phyloP scores from a whole-genome alignment of 805 yeast genomes.

The Hanseniaspora nectarophila region DNA sequence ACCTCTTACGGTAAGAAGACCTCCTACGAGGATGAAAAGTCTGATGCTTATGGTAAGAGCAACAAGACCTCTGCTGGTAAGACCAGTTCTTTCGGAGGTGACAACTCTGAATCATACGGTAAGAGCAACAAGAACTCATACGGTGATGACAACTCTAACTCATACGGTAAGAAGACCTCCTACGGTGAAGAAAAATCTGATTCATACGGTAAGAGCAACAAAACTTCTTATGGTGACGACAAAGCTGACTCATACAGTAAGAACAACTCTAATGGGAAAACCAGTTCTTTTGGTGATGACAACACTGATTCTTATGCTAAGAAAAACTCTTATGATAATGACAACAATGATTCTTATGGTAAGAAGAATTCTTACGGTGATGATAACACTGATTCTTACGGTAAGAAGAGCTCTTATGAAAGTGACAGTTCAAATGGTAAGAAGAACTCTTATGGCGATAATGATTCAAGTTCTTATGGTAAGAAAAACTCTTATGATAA shows the following conservation, averaged over 20 bases:
- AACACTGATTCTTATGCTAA: slow-evolving; percentile 24
- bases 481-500: slow-evolving; percentile 16
- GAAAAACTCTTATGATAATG: slow-evolving; percentile 16
- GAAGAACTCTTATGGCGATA: slow-evolving; percentile 20
- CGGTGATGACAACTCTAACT: slow-evolving; percentile 21
- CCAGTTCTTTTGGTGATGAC: slow-evolving; percentile 25
- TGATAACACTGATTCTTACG: slow-evolving; percentile 18
- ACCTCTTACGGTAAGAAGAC: slow-evolving; percentile 23
- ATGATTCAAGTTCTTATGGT: slow-evolving; percentile 22
- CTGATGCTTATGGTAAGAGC: slow-evolving; percentile 20
- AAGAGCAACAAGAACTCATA: slow-evolving; percentile 14
- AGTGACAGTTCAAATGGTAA: slow-evolving; percentile 17
- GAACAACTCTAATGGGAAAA: slow-evolving; percentile 19
- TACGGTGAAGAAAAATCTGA: slow-evolving; percentile 21
- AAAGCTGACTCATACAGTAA: slow-evolving; percentile 18
- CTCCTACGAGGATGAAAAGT: slow-evolving; percentile 12
- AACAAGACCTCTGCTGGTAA: too few species aligned
- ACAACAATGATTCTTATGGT: slow-evolving; percentile 28
- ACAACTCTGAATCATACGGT: slow-evolving; percentile 18
- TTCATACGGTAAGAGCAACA: slow-evolving; percentile 15
- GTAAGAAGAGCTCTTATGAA: slow-evolving; percentile 20
- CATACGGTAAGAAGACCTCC: slow-evolving; percentile 28
- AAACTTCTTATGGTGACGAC: slow-evolving; percentile 25
- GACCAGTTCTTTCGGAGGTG: slow-evolving; percentile 20
- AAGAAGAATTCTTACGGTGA: slow-evolving; percentile 19